Evolutionary conservation across 768 basidiomycete genomes (phyloP).

Genomic region (Rhizopogon vulgaris): DNA sequence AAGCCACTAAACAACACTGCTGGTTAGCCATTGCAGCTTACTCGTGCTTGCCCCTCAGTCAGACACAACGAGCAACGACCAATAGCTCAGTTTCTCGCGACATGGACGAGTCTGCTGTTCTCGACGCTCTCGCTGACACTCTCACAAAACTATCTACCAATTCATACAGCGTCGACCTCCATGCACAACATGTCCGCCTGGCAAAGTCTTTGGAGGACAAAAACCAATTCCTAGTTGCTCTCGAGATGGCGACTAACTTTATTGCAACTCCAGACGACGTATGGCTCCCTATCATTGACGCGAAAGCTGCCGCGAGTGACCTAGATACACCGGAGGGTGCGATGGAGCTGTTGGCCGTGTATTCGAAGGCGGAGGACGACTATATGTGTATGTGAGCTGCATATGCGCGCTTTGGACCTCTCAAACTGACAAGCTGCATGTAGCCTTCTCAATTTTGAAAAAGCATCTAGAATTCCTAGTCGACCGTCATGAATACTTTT

Average conservation of each 20-base stretch:
- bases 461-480: constrained; percentile 60
- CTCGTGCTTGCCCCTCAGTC: constrained; percentile 43
- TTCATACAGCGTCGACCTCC: constrained; percentile 57
- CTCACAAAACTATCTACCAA: constrained; percentile 53
- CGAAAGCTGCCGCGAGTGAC: constrained; percentile 44
- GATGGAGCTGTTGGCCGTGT: constrained; percentile 53
- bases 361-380: constrained; percentile 62
- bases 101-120: constrained; percentile 55
- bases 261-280: constrained; percentile 63
- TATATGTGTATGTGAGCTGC: constrained; percentile 62
- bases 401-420: neutral
- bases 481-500: constrained; percentile 30
- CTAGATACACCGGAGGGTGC: constrained; percentile 47
- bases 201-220: constrained; percentile 49
- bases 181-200: constrained; percentile 62
- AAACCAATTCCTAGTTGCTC: constrained; percentile 55
- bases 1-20: no score
- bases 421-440: neutral
- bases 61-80: constrained; percentile 25
- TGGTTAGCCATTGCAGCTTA: neutral
- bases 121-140: constrained; percentile 58
- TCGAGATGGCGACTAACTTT: constrained; percentile 59
- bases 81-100: neutral
- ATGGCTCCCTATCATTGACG: constrained; percentile 65
- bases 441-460: constrained; percentile 72